Evolutionary conservation across 2,329 filamentous ascomycete species (phyloP).

Genomic region (Plenodomus tracheiphilus): DNA sequence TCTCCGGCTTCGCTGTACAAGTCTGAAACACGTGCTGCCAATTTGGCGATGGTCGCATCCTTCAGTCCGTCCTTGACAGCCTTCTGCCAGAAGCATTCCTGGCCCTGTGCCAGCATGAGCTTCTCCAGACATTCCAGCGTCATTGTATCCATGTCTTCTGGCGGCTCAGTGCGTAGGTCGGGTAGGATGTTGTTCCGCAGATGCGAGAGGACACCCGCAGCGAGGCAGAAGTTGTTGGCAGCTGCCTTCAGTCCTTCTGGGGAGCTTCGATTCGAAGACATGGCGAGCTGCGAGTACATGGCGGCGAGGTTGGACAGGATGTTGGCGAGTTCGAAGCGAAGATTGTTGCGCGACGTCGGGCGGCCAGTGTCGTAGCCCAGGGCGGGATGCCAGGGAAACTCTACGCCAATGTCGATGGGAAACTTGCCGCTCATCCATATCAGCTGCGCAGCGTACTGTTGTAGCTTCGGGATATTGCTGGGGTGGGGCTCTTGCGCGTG

Average conservation of each 20-base stretch:
- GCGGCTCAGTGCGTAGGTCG: constrained; percentile 79
- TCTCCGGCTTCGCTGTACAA: constrained; percentile 85
- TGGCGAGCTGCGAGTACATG: constrained; percentile 89
- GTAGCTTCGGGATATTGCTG: constrained; percentile 85
- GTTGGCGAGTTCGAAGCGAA: constrained; percentile 85
- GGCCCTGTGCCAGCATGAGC: constrained; percentile 86
- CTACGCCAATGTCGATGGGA: constrained; percentile 91
- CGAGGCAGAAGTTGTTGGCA: constrained; percentile 85
- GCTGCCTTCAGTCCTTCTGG: constrained; percentile 84
- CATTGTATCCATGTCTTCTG: constrained; percentile 92
- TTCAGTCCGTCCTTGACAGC: constrained; percentile 93
- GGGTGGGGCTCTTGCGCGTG: constrained; percentile 85
- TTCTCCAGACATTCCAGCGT: constrained; percentile 83
- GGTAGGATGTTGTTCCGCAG: constrained; percentile 77
- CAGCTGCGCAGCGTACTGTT: constrained; percentile 88
- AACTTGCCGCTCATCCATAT: constrained; percentile 95
- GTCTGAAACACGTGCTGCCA: constrained; percentile 89
- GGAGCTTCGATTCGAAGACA: constrained; percentile 74
- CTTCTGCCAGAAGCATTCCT: constrained; percentile 98
- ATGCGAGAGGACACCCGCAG: constrained; percentile 81
- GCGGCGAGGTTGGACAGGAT: constrained; percentile 91
- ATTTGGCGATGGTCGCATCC: constrained; percentile 86
- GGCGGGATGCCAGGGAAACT: constrained; percentile 95
- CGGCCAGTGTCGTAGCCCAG: constrained; percentile 85
- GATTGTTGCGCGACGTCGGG: constrained; percentile 67